Conservation (phyloP, 805 yeast species). For the Tetrapisispora taiwanensis region DNA sequence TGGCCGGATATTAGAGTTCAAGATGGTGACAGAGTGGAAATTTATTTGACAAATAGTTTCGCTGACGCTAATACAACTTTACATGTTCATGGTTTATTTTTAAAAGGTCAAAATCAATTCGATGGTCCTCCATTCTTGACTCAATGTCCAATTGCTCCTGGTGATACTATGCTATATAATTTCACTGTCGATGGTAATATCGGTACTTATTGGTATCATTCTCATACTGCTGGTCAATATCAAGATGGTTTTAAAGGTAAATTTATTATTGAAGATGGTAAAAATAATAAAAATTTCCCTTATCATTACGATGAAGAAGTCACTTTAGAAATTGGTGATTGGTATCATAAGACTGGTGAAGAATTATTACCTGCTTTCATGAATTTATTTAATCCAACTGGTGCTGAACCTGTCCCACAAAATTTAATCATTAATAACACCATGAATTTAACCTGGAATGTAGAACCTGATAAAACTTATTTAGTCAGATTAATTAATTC, state of each 20-base stretch:
- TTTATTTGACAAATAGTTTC: slow-evolving; percentile 70
- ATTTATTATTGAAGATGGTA: slow-evolving; percentile 63
- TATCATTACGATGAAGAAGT: slow-evolving; percentile 77
- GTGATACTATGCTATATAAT: slow-evolving; percentile 66
- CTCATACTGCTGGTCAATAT: slow-evolving; percentile 82
- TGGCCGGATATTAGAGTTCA: slow-evolving; percentile 74
- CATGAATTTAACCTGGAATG: slow-evolving; percentile 61
- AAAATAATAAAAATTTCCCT: slow-evolving; percentile 40
- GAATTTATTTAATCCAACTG: slow-evolving; percentile 79
- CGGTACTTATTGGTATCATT: slow-evolving; percentile 96
- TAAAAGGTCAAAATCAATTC: slow-evolving; percentile 58
- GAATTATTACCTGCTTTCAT: slow-evolving; percentile 48
- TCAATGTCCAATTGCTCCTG: slow-evolving; percentile 89
- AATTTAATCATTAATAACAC: slow-evolving; percentile 72
- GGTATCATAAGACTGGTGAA: slow-evolving; percentile 64
- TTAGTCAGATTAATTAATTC: slow-evolving; percentile 68
- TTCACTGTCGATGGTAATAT: slow-evolving; percentile 73
- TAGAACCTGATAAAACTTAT: slow-evolving; percentile 80
- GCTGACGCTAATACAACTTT: slow-evolving; percentile 52
- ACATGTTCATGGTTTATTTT: slow-evolving; percentile 92
- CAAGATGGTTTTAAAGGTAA: slow-evolving; percentile 88
- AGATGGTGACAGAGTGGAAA: slow-evolving; percentile 68
- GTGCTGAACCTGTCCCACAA: slow-evolving; percentile 96
- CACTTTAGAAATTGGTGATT: slow-evolving; percentile 60
- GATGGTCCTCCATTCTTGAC: slow-evolving; percentile 86